A percentile compares a stretch with the other conserved stretches of the same genome.
phyloP scores from a whole-genome alignment of 2,329 filamentous ascomycete species.

The Diaporthe batatas region DNA sequence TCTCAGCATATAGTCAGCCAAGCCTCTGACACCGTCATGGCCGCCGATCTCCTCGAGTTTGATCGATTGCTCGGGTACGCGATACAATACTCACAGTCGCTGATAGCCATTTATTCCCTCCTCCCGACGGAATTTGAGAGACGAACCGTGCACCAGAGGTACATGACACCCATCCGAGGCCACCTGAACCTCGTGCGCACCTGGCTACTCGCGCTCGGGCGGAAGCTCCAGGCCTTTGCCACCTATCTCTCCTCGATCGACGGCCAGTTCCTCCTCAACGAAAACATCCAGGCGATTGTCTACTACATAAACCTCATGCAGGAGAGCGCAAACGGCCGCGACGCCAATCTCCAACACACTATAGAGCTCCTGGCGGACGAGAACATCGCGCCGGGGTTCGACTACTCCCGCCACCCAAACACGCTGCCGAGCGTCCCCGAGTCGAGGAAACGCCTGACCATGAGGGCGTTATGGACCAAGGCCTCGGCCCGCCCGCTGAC shows the following conservation, averaged over 20 bases:
- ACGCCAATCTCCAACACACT: neutral
- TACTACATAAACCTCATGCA: too few relatives aligned
- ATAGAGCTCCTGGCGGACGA: neutral
- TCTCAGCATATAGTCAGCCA: neutral
- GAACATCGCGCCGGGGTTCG: neutral
- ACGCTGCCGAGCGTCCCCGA: neutral
- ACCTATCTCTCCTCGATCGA: too few relatives aligned
- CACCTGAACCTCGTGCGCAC: neutral
- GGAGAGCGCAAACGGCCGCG: too few relatives aligned
- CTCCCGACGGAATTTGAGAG: neutral
- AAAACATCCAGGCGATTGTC: neutral
- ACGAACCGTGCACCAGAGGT: neutral
- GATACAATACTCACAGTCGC: neutral
- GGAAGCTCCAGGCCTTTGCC: neutral
- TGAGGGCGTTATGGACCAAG: neutral
- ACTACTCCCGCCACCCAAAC: neutral
- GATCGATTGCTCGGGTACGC: neutral
- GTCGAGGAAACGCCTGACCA: neutral
- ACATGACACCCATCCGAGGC: neutral
- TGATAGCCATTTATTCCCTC: neutral
- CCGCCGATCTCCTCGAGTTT: neutral
- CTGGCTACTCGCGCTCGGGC: neutral
- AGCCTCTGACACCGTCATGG: neutral
- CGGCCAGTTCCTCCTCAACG: neutral
- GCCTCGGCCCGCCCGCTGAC: neutral